Evolutionary conservation across 441 rosid genomes (phyloP), one percentile per base, ranked within the genome.

Genomic region (Mallotus japonicus): DNA sequence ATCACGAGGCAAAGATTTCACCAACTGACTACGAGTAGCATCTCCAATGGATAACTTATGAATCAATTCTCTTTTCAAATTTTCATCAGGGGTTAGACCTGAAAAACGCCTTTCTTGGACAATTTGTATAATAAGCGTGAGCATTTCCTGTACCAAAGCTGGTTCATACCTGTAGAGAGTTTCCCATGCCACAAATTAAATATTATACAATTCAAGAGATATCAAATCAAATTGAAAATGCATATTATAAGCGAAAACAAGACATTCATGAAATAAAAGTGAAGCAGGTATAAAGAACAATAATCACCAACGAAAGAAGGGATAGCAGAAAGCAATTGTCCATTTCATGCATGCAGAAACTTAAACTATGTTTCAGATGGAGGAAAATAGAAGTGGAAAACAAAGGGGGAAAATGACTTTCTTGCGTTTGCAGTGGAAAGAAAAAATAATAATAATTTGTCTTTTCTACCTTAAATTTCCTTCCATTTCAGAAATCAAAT

Each of bases 51-150:
- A 89, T 77, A 96, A 84, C 86, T 86, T 96, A 81, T 85, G 90
- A 73, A 96, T 72, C 77, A 96, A 78, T 83, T 96, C 98, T 76
- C 98, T 88, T 86, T 86, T 92, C 88, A 96, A 80, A 83, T 86
- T 89, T 73, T 96, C 98, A 81, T 89, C 82, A 69, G 87, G 82
- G 62, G 82, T 83, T 69, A 82, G 79, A 77, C 99, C 98, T 80
- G 90, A 93, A 82, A 93, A 93, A 69, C 92, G 86, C 82, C 99
- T 87, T 86, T 96, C 99, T 84, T 89, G 95, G 76, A 96, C 80
- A 70, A 96, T 87, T 83, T 96, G 99, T 77, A 93, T 82, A 42
- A 96, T 80, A 75, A 96, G 90, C 67, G 83, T 84, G 76, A 96
- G 95, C 99, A 96, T 89, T 84, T 93, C 97, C 83, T 86, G 87